These are phyloP conservation scores for Biscutella auriculata DNA, from an alignment of 441 rosid genomes.

Conservation along the genomic window DNA sequence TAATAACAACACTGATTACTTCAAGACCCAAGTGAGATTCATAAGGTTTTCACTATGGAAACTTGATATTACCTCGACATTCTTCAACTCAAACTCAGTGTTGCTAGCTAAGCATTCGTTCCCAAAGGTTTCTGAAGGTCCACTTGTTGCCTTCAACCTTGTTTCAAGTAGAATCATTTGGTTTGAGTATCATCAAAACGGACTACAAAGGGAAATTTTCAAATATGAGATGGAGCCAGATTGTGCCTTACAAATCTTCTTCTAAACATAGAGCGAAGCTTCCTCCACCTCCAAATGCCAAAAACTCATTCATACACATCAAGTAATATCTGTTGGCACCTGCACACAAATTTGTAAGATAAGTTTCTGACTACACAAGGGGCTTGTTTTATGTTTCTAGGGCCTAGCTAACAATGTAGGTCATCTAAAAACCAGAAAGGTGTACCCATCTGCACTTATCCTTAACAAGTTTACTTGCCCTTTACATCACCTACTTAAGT, in stretches of 20 bases:
- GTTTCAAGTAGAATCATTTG: conserved; percentile 9
- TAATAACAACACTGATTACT: background rate
- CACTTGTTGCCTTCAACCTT: conserved; percentile 86
- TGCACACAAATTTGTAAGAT: conserved; percentile 18
- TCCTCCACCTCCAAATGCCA: conserved; percentile 87
- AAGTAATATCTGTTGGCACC: conserved; percentile 87
- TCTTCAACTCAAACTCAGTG: conserved; percentile 55
- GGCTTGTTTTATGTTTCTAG: background rate
- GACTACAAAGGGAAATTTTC: background rate
- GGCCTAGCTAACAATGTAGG: background rate
- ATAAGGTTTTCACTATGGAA: background rate
- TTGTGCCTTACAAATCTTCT: conserved; percentile 71
- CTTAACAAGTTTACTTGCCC: background rate
- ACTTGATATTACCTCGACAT: conserved; percentile 55
- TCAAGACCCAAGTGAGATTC: background rate
- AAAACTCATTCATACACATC: conserved; percentile 75
- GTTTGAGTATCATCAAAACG: conserved; percentile 1
- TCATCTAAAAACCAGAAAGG: background rate
- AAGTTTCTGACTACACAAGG: background rate
- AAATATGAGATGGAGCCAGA: background rate
- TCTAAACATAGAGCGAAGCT: conserved; percentile 72
- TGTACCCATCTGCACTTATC: background rate
- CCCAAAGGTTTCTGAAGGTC: conserved; percentile 76
- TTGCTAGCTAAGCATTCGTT: conserved; percentile 70
- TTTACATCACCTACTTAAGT: too few relatives aligned